Conservation (phyloP, 108 stramenopile genomes). For the Conticribra guillardii region DNA sequence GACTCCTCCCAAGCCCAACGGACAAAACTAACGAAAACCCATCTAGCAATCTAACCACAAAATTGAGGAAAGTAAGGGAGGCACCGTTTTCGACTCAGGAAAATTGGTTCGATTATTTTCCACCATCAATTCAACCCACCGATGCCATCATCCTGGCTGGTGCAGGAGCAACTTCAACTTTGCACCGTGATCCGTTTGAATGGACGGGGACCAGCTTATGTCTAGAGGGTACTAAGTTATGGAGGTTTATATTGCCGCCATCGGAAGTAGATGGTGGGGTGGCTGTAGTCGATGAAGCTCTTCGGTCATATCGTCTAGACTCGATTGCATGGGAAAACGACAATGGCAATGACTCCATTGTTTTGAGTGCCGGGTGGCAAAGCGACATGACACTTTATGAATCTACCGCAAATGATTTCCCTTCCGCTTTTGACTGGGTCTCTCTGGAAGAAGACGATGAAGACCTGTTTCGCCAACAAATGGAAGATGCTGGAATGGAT, state of each 20-base stretch:
- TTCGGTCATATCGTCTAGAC: conserved; percentile 56
- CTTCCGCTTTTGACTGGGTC: conserved; percentile 27
- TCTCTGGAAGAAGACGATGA: conserved; percentile 27
- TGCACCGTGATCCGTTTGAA: conserved; percentile 78
- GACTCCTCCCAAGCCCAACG: conserved; percentile 30
- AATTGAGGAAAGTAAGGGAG: conserved; percentile 18
- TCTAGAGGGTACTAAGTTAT: conserved; percentile 66
- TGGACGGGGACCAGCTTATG: conserved; percentile 76
- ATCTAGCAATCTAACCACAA: conserved; percentile 8
- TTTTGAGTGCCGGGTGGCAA: conserved; percentile 68
- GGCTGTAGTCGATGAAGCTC: conserved; percentile 32
- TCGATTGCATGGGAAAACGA: conserved; percentile 61
- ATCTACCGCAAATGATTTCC: conserved; percentile 23
- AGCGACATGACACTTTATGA: conserved; percentile 57
- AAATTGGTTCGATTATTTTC: conserved; percentile 70
- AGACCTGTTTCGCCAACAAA: conserved; percentile 6
- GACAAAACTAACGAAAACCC: background rate
- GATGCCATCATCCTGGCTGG: conserved; percentile 69
- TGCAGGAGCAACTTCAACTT: conserved; percentile 60
- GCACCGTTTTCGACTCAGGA: conserved; percentile 14
- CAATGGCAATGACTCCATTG: background rate
- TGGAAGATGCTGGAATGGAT: conserved; percentile 24
- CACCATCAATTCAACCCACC: conserved; percentile 33
- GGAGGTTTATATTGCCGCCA: conserved; percentile 63
- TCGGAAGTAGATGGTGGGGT: conserved; percentile 21